These are phyloP conservation scores for Fusarium camptoceras DNA, from an alignment of 2,329 filamentous ascomycete species.

Conservation along the genomic window DNA sequence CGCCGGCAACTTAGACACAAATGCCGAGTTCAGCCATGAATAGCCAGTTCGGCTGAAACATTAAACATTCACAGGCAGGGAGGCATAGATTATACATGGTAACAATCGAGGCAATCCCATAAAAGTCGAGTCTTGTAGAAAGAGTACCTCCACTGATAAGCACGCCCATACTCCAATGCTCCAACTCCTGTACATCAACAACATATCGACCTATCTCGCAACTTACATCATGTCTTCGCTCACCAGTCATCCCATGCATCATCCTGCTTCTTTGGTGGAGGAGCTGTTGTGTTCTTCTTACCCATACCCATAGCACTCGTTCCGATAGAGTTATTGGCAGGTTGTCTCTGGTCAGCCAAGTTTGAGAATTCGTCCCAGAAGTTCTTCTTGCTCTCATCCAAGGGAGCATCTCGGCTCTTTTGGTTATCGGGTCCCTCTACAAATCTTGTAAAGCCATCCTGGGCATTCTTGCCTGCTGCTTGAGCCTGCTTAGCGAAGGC, in stretches of 20 bases:
- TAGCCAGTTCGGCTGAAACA: constrained; percentile 15
- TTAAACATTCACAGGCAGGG: constrained; percentile 3
- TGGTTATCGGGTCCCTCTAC: constrained; percentile 77
- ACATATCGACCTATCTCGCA: constrained; percentile 17
- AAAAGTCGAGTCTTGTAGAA: constrained; percentile 18
- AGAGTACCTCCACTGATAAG: constrained; percentile 36
- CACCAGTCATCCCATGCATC: constrained; percentile 76
- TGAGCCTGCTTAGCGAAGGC: constrained; percentile 75
- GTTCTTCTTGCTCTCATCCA: constrained; percentile 77
- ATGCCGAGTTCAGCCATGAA: constrained; percentile 35
- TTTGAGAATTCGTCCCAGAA: constrained; percentile 95
- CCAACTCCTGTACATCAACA: constrained; percentile 41
- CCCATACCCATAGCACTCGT: constrained; percentile 71
- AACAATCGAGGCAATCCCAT: constrained; percentile 7
- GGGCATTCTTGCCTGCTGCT: constrained; percentile 78
- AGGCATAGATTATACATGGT: constrained; percentile 20
- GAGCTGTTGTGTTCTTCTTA: constrained; percentile 49
- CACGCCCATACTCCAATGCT: constrained; percentile 48
- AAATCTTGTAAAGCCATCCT: constrained; percentile 85
- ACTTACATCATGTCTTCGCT: constrained; percentile 7
- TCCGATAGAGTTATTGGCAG: constrained; percentile 63
- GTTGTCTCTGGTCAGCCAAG: constrained; percentile 68
- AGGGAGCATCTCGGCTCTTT: constrained; percentile 51
- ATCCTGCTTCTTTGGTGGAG: constrained; percentile 57
- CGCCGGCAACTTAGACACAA: constrained; percentile 25